Conservation (phyloP, 257 asterid species). For the Voacanga thouarsii region DNA sequence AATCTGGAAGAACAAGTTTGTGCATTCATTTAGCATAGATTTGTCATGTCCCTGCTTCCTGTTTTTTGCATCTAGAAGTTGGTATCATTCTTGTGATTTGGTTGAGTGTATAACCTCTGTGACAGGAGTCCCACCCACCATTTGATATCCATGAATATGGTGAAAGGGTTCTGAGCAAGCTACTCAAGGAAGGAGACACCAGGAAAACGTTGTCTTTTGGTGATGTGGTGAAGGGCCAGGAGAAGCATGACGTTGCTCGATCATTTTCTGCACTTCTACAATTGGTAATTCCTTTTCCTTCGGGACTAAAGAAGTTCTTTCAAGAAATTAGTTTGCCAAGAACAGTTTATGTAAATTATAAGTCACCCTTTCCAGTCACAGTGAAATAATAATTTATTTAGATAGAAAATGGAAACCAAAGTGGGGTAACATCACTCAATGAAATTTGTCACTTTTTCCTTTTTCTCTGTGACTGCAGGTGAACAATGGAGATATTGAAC, state of each 20-base stretch:
- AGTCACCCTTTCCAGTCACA: not conserved
- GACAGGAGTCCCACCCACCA: slow-evolving; percentile 78
- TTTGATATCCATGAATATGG: slow-evolving; percentile 93
- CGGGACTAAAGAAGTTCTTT: not conserved
- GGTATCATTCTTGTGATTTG: slow-evolving; percentile 10
- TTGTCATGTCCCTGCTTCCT: slow-evolving; percentile 5
- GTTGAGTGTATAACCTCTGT: slow-evolving; percentile 18
- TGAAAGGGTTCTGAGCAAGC: slow-evolving; percentile 60
- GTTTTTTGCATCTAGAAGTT: slow-evolving; percentile 9
- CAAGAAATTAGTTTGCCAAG: not conserved
- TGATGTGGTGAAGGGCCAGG: slow-evolving; percentile 72
- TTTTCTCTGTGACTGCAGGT: slow-evolving; percentile 40
- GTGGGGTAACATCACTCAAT: not conserved
- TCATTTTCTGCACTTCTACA: slow-evolving; percentile 96
- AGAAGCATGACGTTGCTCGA: slow-evolving; percentile 89
- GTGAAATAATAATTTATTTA: not conserved
- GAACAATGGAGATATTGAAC: slow-evolving; percentile 73
- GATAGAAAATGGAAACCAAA: not conserved
- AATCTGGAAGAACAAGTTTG: slow-evolving; percentile 79
- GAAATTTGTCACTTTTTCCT: not conserved
- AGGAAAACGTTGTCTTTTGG: slow-evolving; percentile 49
- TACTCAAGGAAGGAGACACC: slow-evolving; percentile 38
- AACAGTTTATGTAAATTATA: not conserved
- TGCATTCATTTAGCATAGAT: slow-evolving; percentile 10
- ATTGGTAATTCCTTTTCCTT: slow-evolving; percentile 47